These are phyloP conservation scores for Hibiscus tridactylites DNA, from an alignment of 345 rosid genomes.

Conservation along the genomic window DNA sequence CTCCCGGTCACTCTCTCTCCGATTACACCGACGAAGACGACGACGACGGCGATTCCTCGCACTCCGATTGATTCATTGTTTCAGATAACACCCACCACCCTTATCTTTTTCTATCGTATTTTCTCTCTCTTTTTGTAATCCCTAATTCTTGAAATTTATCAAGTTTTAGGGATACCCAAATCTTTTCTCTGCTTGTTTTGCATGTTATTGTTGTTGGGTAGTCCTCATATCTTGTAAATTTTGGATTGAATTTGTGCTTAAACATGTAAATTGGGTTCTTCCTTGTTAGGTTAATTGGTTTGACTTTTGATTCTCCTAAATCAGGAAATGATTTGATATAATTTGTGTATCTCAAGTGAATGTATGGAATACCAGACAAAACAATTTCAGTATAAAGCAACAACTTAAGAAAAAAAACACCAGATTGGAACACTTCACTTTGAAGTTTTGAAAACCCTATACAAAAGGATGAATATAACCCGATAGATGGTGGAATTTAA, in stretches of 20 bases:
- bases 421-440: constrained; percentile 3
- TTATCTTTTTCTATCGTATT: background rate
- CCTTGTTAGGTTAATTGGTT: background rate
- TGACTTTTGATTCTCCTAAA: background rate
- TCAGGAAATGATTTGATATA: constrained; percentile 6
- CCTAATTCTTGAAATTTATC: background rate
- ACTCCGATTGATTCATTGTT: constrained; percentile 13
- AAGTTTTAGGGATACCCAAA: background rate
- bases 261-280: background rate
- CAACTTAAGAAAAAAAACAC: constrained; percentile 6
- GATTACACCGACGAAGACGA: background rate
- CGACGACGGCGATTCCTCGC: background rate
- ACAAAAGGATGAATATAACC: constrained; percentile 20
- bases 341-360: constrained; percentile 7
- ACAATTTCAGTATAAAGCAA: constrained; percentile 11
- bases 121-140: background rate
- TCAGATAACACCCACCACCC: background rate
- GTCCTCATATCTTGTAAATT: background rate
- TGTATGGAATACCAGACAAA: background rate
- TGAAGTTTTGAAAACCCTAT: constrained; percentile 13
- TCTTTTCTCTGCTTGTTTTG: background rate
- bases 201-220: background rate
- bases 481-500: constrained; percentile 7
- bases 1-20: constrained; percentile 6
- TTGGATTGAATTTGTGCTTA: background rate